Base-by-base conservation (phyloP, 1,284 basidiomycete species). In the Coniferiporia weirii region DNA sequence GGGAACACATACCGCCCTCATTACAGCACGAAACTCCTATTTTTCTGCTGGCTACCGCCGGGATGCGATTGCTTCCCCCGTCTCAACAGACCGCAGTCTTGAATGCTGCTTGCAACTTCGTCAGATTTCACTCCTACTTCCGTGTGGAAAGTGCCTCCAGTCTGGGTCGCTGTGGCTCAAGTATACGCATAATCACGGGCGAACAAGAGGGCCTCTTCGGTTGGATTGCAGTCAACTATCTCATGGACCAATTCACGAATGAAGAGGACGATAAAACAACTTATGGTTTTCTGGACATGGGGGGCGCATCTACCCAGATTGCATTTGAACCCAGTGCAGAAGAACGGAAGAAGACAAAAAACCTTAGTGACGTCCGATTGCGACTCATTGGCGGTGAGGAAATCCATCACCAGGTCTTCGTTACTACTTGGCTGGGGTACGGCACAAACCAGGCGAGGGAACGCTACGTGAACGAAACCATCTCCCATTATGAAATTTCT, bases 281-380 rank as follows among this genome's bases (percentile, higher is more conserved):
- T 3, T 98, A 93, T 67, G 97, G 97, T 3, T 99, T 99, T 73
- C 79, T 99, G 63, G 97, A 99, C 72, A 99, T 99, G 97, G 96
- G 96, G 57, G 96, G 96, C 40, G 96, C 97, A 19, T 97, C 94
- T 34, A 98, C 96, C 8, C 96, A 99, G 73, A 96, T 99, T 63
- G 97, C 97, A 1, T 99, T 99, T 69, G 95, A 95, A 71, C 89
- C 88, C 5, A 82, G 80, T 56, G 67, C 71, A 15, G 76, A 78
- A 53, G 85, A 85, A 66, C 77, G 75, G 62, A 74, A 71, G 47
- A 78, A 78, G 73, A 62, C 80, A 27, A 79, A 83, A 51, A 82
- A 87, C 59, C 76, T 97, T n/a, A 81, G 89, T 46, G 85, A 89
- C 61, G 92, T 99, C 38, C 80, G 86, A 20, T 71, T 99, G 52